Percentiles rank a stretch among this genome's conserved stretches.
phyloP scores from a whole-genome alignment of 1,284 basidiomycete genomes.

The Moesziomyces sp. region DNA sequence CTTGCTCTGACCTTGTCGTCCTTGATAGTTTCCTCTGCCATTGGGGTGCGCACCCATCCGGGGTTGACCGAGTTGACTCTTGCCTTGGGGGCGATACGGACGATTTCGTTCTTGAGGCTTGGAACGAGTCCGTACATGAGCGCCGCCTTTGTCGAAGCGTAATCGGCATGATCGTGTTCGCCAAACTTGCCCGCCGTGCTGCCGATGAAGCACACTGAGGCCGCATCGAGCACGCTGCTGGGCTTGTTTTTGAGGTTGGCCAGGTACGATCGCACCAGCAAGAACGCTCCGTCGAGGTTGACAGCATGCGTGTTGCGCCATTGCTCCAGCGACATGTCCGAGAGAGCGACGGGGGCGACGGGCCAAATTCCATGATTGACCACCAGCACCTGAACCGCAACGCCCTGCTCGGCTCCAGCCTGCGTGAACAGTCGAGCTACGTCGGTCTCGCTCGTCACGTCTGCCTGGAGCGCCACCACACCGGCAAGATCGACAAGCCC shows the following conservation, averaged over 20 bases:
- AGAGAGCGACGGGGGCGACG: conserved; percentile 71
- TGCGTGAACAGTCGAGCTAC: conserved; percentile 70
- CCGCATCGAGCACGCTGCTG: conserved; percentile 71
- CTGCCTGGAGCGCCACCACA: conserved; percentile 72
- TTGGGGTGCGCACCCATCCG: conserved; percentile 77
- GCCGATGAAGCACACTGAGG: conserved; percentile 76
- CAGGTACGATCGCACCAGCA: conserved; percentile 76
- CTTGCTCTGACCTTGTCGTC: conserved; percentile 67
- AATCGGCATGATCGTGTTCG: conserved; percentile 71
- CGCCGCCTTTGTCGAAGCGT: conserved; percentile 69
- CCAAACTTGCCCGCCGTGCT: conserved; percentile 80
- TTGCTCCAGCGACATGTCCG: conserved; percentile 75
- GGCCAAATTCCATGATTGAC: conserved; percentile 76
- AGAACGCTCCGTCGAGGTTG: conserved; percentile 77
- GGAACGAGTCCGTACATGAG: conserved; percentile 80
- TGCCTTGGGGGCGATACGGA: conserved; percentile 77
- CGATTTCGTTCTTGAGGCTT: conserved; percentile 81
- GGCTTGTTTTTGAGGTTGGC: conserved; percentile 70
- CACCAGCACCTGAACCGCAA: conserved; percentile 72
- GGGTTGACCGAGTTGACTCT: conserved; percentile 80
- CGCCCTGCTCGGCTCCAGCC: conserved; percentile 34
- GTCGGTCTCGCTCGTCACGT: conserved; percentile 74
- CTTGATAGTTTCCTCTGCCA: conserved; percentile 72
- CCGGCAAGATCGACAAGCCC: conserved; percentile 68
- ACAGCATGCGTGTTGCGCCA: conserved; percentile 76